Evolutionary conservation across 2,329 filamentous ascomycete genomes (phyloP), one percentile per base, ranked within the genome.

Genomic region (Neurospora sp.): DNA sequence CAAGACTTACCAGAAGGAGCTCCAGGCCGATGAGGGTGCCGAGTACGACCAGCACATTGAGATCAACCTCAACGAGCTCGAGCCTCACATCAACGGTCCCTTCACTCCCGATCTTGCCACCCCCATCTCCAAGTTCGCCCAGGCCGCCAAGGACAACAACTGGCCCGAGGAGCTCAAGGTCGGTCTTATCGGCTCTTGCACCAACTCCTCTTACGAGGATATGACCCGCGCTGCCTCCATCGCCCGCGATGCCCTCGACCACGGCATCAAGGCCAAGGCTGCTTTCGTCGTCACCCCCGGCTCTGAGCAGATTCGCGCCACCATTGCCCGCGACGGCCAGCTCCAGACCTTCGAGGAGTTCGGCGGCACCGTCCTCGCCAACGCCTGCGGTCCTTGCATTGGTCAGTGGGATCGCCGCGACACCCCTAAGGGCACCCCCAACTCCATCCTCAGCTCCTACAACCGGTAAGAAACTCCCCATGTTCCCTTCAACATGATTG

Each of bases 51-150:
- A 98, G 84, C 82, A 97, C 75, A 93, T 98, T 78, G 95, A 97
- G 84, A 93, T 99, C 84, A 95, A 99, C 86, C 89, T 99, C 69
- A 91, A 89, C 71, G 92, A 95, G 82, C 91, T 99, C 67, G 96
- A 99, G 86, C 96, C 96, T 75, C 93, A 98, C 81, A 93, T 99
- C 85, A 99, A 99, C 86, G 96, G 96, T 75, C 96, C 96, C 74
- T 98, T 98, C 89, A 99, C 96, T 38, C 96, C 96, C 72, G 96
- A 99, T 89, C 87, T 99, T 83, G 94, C 93, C 70, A 98, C 96
- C 8, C 96, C 96, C 68, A 96, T 99, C 81, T 97, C 93, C 84
- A 96, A 97, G 86, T 97, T 98, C 85, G 93, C 92, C 83, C 91
- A 96, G 79, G 93, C 93, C 75, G 95, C 95, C 78, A 93, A 96